Evolutionary conservation across 2,329 filamentous ascomycete genomes (phyloP), one percentile per base, ranked within the genome.

Genomic region (Colletotrichum cereale): DNA sequence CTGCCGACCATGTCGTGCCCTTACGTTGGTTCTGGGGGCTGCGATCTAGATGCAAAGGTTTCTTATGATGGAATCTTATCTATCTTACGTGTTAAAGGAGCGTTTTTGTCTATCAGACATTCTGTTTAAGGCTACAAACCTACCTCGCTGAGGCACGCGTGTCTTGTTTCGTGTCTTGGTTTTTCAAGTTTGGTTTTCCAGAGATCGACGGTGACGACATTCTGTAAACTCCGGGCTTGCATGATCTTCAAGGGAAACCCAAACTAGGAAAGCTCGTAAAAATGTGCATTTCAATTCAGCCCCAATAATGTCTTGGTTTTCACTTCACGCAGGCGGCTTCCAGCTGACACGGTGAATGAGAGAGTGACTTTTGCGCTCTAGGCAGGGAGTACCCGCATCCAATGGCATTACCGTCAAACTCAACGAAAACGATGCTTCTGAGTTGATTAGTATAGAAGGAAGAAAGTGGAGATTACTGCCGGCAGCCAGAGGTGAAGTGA

Each of bases 201-300:
- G 3, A 60, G 29, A 48, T 52, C 12, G 47, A 14, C 48, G 18
- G 67, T 68, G 68, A 68, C 65, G 58, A 53, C 50, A 71, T 71
- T 42, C 36, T 55, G 26, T 55, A 58, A 16, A 11, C 52, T 14
- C 14, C 16, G 18, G 52, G 34, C 42, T 29, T 40, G 2, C 10
- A 21, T 21, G 48, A 62, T 67, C 52, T 56, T 42, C 64, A 62
- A 62, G 50, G 57, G 50, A 29, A 14, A 10, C 8, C 0, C n/a
- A 52, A 14, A n/a, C 7, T 21, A 1, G 10, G 10, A 55, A 16
- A 14, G 24, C 34, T 29, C 42, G 34, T 62, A n/a, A 1, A 1
- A 16, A 3, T 42, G n/a, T 21, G 24, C 3, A 29, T 21, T n/a
- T n/a, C n/a, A n/a, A n/a, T n/a, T 12, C 14, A 26, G n/a, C 31